A percentile compares a stretch with the other conserved stretches of the same genome.
Conservation (phyloP, 495 filamentous ascomycete species). For the Parachaetomium inaequale region DNA sequence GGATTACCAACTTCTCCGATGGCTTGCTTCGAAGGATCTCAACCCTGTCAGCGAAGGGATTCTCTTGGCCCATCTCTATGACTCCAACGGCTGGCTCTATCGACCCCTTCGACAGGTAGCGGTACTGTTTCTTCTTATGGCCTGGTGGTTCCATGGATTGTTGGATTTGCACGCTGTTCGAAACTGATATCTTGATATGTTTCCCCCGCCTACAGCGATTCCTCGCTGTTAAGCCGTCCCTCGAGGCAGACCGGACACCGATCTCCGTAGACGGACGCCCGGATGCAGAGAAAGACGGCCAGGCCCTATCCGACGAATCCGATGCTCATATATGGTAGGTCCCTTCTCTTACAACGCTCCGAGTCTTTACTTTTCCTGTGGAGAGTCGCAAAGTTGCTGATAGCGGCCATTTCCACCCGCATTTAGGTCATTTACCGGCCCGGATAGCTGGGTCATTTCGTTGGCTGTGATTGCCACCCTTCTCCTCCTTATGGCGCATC, state of each 20-base stretch:
- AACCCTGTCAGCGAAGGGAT: constrained; percentile 3
- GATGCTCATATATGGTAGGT: background rate
- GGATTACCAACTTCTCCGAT: constrained; percentile 1
- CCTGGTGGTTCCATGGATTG: too few relatives aligned
- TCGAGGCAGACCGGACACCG: background rate
- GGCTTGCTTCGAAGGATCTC: constrained; percentile 5
- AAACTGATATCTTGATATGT: background rate
- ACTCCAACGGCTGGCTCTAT: background rate
- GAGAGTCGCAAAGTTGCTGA: background rate
- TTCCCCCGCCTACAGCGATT: background rate
- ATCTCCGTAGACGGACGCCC: background rate
- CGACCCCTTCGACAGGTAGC: background rate
- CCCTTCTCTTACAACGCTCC: background rate
- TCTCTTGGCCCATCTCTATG: background rate
- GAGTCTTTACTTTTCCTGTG: background rate
- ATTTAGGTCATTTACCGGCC: constrained; percentile 2
- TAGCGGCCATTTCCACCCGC: background rate
- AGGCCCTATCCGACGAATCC: background rate
- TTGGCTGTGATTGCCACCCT: background rate
- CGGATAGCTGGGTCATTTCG: constrained; percentile 3
- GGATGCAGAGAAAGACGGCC: background rate
- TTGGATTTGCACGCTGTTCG: background rate
- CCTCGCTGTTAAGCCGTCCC: background rate
- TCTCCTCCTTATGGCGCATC: constrained; percentile 1
- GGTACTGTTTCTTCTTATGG: background rate